Evolutionary conservation across 2,329 filamentous ascomycete species (phyloP), one percentile per base, ranked within the genome.

Genomic region (Alternaria brassicae): DNA sequence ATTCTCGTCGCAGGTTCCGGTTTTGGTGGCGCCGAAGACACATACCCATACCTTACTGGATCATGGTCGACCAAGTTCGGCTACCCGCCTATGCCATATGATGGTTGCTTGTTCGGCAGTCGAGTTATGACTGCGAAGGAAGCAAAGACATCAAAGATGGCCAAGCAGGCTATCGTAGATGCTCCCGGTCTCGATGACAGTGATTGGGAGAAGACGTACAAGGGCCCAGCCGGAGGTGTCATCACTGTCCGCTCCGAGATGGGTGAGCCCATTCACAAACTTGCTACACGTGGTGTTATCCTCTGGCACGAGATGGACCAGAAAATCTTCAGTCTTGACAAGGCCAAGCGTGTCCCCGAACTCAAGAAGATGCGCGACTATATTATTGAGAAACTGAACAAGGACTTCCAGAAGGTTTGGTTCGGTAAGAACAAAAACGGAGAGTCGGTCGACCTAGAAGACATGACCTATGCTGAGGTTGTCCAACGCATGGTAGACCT

Each of bases 231-330:
- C 57, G 95, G 95, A 72, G 95, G 95, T 77, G 88, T 99, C 64
- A 94, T 99, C 72, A 99, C 95, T 27, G 95, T 99, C 48, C 88
- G 93, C 65, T 99, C 95, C 1, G 95, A 99, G 81, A 99, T 99
- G 96, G 96, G 95, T 44, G 95, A 99, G 84, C 96, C 95, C 6
- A 99, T 99, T 63, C 95, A 99, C 84, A 99, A 99, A 83, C 87
- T 99, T 60, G 96, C 95, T 15, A 99, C 95, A 48, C 91, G 96
- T 59, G 95, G 95, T 86, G 93, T 99, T 47, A 84, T 88, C 54
- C 97, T 99, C 84, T 99, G 95, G 95, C 90, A 93, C 49, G 96
- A 99, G 81, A 97, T 99, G 93, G 95, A 99, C 75, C 88, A 96
- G 79, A 97, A 96, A 81, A 98, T 99, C 73, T 99, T 99, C 84